Evolutionary conservation across 805 yeast genomes (phyloP).

Genomic region (Nakazawaea populi): DNA sequence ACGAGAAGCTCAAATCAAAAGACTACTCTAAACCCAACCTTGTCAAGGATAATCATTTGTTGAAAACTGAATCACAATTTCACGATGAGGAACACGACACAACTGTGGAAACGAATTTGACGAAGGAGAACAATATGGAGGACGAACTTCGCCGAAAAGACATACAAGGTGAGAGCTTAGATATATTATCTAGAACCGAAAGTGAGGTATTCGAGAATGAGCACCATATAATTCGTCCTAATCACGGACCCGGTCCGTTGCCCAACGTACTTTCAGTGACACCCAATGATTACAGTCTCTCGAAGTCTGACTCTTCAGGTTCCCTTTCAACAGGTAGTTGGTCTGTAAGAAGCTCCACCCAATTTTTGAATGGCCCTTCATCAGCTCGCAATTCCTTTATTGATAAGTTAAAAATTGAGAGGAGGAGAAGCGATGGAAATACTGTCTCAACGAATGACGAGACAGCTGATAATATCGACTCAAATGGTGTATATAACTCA

Average conservation of each 20-base stretch:
- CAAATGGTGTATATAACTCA: neutral
- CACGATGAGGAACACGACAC: neutral
- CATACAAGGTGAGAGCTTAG: too few relatives aligned
- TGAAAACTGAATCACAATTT: neutral
- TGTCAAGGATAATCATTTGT: conserved; percentile 5
- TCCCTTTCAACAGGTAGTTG: conserved; percentile 25
- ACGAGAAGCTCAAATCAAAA: neutral
- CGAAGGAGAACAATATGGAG: neutral
- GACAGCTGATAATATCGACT: neutral
- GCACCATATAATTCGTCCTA: neutral
- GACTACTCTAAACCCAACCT: conserved; percentile 2
- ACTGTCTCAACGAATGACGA: too few relatives aligned
- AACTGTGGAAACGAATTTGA: too few relatives aligned
- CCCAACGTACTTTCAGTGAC: conserved; percentile 1
- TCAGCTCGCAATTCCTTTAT: conserved; percentile 8
- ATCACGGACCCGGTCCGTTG: too few relatives aligned
- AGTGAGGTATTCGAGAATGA: neutral
- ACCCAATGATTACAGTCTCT: conserved; percentile 5
- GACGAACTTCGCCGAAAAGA: neutral
- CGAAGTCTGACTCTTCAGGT: conserved; percentile 18
- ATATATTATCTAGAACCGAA: too few relatives aligned
- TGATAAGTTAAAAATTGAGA: neutral
- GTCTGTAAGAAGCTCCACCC: conserved; percentile 19
- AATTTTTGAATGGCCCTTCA: neutral
- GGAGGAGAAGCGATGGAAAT: neutral